These are phyloP conservation scores for Pholiota microspora DNA, from an alignment of 768 basidiomycete genomes.

Conservation along the genomic window DNA sequence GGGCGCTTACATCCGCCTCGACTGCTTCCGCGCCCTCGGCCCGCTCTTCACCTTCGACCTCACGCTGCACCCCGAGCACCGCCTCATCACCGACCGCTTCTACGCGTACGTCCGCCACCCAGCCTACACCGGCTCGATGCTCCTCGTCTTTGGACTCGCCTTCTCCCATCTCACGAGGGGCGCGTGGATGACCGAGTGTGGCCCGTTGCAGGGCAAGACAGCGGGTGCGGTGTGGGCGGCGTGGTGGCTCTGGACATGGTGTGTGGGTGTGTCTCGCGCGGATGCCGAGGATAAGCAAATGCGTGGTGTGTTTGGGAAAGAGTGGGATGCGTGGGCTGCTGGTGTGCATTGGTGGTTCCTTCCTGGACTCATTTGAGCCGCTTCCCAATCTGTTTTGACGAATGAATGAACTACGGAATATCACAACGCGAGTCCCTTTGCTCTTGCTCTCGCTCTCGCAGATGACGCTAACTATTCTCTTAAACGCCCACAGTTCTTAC, in stretches of 20 bases:
- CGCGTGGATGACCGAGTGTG: slow-evolving; percentile 46
- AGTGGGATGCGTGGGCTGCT: slow-evolving; percentile 48
- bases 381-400: too few relatives aligned
- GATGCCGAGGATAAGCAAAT: slow-evolving; percentile 52
- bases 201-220: slow-evolving; percentile 25
- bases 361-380: slow-evolving; percentile 37
- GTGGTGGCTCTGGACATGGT: slow-evolving; percentile 52
- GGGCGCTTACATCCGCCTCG: slow-evolving; percentile 48
- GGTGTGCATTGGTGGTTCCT: slow-evolving; percentile 49
- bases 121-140: slow-evolving; percentile 51
- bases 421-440: too few relatives aligned
- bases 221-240: slow-evolving; percentile 30
- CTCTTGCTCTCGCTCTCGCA: too few relatives aligned
- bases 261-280: slow-evolving; percentile 46
- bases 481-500: too few relatives aligned
- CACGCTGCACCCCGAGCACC: slow-evolving; percentile 51
- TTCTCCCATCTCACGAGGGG: slow-evolving; percentile 45
- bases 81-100: slow-evolving; percentile 46
- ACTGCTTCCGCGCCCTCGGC: slow-evolving; percentile 53
- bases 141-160: slow-evolving; percentile 45
- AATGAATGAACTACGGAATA: too few relatives aligned
- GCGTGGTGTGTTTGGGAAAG: slow-evolving; percentile 38
- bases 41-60: slow-evolving; percentile 59
- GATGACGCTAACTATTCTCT: too few relatives aligned
- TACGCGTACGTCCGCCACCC: slow-evolving; percentile 56